Conservation (phyloP, 352 stramenopile genomes). For the Aphanomyces stellatus region DNA sequence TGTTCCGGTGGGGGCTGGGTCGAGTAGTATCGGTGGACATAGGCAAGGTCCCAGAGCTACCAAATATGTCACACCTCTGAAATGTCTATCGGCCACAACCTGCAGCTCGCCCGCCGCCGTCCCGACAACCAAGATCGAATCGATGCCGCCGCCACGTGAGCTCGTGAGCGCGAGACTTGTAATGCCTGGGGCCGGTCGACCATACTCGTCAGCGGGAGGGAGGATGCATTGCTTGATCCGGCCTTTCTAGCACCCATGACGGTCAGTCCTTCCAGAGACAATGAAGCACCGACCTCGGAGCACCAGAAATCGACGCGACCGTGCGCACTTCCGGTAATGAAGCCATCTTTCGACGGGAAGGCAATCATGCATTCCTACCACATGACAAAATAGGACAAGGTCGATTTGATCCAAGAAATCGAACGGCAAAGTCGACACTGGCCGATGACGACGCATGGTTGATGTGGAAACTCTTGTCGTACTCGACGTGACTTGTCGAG, state of each 20-base stretch:
- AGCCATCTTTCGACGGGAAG: neutral
- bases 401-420: neutral
- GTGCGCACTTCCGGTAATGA: neutral
- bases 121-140: neutral
- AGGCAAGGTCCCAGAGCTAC: neutral
- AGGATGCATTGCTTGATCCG: neutral
- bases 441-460: neutral
- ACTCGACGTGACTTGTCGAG: neutral
- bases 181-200: neutral
- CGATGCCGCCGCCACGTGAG: neutral
- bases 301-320: conserved; percentile 13
- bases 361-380: neutral
- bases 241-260: neutral
- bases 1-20: neutral
- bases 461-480: neutral
- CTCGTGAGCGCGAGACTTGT: neutral
- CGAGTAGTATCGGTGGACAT: neutral
- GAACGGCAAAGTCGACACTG: neutral
- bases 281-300: neutral
- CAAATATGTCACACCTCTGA: too few species aligned
- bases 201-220: neutral
- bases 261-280: too few species aligned
- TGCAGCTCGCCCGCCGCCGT: neutral
- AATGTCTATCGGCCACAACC: too few species aligned
- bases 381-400: neutral